A percentile compares a stretch with the other conserved stretches of the same genome.
phyloP scores from a whole-genome alignment of 2,329 filamentous ascomycete genomes.

The Fusarium sp. region DNA sequence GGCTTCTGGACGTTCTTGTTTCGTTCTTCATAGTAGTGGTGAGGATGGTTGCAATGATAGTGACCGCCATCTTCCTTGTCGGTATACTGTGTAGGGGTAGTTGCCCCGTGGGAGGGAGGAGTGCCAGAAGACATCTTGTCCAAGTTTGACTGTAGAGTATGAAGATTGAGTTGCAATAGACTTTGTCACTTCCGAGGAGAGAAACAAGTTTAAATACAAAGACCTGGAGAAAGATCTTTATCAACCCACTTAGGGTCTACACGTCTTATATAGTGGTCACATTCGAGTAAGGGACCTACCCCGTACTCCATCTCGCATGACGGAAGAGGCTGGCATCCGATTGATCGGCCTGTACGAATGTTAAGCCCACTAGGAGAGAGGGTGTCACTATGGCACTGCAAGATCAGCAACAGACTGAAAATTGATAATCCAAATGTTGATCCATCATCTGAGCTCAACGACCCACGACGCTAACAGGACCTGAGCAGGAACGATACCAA shows the following conservation, averaged over 20 bases:
- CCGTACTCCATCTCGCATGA: constrained; percentile 33
- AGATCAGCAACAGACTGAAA: constrained; percentile 28
- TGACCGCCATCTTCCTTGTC: constrained; percentile 40
- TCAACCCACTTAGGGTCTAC: constrained; percentile 18
- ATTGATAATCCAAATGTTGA: constrained; percentile 13
- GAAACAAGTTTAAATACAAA: constrained; percentile 5
- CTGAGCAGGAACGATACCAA: constrained; percentile 30
- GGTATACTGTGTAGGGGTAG: constrained; percentile 44
- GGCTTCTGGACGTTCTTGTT: constrained; percentile 32
- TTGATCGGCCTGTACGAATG: constrained; percentile 17
- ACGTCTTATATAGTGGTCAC: constrained; percentile 26
- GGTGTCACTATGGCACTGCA: not conserved
- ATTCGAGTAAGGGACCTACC: constrained; percentile 19
- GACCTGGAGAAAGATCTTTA: constrained; percentile 9
- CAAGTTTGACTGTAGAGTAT: not conserved
- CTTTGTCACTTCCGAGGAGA: not conserved
- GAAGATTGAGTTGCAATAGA: not conserved
- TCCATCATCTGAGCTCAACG: constrained; percentile 20
- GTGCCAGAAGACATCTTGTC: constrained; percentile 39
- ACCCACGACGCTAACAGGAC: constrained; percentile 34
- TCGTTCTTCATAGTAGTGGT: constrained; percentile 31
- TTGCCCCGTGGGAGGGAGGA: constrained; percentile 42
- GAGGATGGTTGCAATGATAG: constrained; percentile 30
- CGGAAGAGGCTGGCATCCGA: constrained; percentile 20
- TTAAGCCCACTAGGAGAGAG: constrained; percentile 4